Conservation (phyloP, 371 early-diverging fungal species). For the Entomophthora muscae region DNA sequence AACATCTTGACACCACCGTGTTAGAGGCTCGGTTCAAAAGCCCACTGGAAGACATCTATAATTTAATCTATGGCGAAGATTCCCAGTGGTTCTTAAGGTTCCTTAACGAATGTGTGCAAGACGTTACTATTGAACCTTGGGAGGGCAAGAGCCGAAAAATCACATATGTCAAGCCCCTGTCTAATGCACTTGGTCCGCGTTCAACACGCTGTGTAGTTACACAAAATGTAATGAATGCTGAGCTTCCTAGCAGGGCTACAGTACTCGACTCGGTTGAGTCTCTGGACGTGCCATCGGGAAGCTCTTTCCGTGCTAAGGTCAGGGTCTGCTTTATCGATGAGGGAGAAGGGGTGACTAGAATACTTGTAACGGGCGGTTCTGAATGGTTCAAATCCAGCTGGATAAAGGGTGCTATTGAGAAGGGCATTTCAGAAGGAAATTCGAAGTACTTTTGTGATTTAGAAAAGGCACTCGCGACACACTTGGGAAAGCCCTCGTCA, state of each 20-base stretch:
- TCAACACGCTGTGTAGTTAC: neutral
- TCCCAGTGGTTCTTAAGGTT: neutral
- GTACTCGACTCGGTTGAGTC: constrained; percentile 14
- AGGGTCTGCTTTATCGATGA: constrained; percentile 72
- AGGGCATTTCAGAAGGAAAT: constrained; percentile 11
- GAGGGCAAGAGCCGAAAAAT: neutral
- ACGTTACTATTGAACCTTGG: neutral
- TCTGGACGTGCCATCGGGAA: constrained; percentile 77
- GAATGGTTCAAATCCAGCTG: constrained; percentile 59
- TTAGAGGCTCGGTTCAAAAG: neutral
- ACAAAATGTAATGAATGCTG: neutral
- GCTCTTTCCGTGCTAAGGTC: constrained; percentile 51
- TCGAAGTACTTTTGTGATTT: neutral
- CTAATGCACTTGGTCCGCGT: constrained; percentile 1
- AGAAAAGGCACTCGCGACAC: neutral
- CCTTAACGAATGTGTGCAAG: neutral
- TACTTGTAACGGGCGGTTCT: constrained; percentile 44
- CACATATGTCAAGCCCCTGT: constrained; percentile 2
- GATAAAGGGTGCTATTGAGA: constrained; percentile 61
- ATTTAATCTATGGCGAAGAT: neutral
- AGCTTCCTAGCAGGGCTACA: too few relatives aligned
- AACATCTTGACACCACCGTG: neutral
- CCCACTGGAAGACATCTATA: neutral
- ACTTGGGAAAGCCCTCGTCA: too few relatives aligned
- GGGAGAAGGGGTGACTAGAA: constrained; percentile 31